A percentile compares a stretch with the other conserved stretches of the same genome.
Conservation (phyloP, 1,139 yeast genomes). For the Kodamaea arcana region DNA sequence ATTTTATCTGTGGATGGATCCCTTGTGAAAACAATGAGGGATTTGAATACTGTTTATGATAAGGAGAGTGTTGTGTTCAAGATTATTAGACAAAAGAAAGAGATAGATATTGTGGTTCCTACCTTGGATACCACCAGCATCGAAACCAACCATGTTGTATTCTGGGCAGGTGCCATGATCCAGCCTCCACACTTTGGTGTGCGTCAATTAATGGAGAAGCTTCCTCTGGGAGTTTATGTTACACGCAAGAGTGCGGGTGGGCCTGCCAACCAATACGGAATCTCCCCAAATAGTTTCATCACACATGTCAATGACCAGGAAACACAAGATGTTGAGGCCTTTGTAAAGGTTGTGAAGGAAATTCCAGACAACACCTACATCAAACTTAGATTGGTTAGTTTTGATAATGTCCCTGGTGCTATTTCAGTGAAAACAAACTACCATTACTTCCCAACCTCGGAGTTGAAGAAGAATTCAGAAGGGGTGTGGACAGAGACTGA, state of each 20-base stretch:
- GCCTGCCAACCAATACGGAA: conserved; percentile 82
- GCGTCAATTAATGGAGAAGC: conserved; percentile 64
- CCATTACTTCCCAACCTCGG: conserved; percentile 86
- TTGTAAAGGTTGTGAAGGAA: conserved; percentile 56
- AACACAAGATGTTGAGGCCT: conserved; percentile 65
- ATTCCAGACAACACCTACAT: conserved; percentile 80
- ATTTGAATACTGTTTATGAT: conserved; percentile 53
- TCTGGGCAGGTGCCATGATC: conserved; percentile 76
- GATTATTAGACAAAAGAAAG: conserved; percentile 53
- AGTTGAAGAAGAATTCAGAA: conserved; percentile 42
- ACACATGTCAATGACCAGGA: conserved; percentile 82
- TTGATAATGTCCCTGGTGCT: conserved; percentile 83
- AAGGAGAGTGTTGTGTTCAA: conserved; percentile 50
- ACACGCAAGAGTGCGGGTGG: conserved; percentile 73
- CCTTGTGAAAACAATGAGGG: conserved; percentile 63
- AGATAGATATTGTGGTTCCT: conserved; percentile 56
- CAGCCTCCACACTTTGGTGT: conserved; percentile 52
- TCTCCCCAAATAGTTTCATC: conserved; percentile 75
- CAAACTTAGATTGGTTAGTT: conserved; percentile 74
- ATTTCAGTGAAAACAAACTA: conserved; percentile 82
- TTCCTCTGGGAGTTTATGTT: conserved; percentile 82
- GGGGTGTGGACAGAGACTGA: conserved; percentile 53
- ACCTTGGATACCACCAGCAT: conserved; percentile 55
- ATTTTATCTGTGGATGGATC: conserved; percentile 64
- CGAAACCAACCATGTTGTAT: conserved; percentile 62